Base-by-base conservation (phyloP, 805 yeast genomes). In the Candida bentonensis region DNA sequence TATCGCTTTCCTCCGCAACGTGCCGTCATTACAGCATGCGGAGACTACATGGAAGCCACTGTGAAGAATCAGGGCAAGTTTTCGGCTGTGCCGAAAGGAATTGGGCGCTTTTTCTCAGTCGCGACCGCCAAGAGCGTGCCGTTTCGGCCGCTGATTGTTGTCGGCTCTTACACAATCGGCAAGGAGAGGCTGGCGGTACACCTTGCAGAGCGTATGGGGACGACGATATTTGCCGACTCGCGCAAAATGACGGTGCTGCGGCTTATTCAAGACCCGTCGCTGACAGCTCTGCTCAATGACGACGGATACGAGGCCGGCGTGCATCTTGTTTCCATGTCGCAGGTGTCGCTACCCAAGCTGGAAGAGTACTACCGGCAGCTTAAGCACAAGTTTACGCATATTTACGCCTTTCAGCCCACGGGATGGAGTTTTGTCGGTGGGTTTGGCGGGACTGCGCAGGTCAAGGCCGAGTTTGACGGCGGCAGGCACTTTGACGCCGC, bases 161-260 rank as follows among this genome's bases (percentile, higher is more conserved):
- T 92, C 15, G 97, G 97, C 0, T 79, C 95, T 0, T 92, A 92
- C 59, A 74, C 88, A 2, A 87, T 92, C 30, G 98, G 98, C 2
- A 92, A 92, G 57, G 98, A 92, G 58, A 74, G 80, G 46, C 59
- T 92, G 23, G 96, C 95, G 0, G 60, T 84, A 4, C 56, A 52
- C 4, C 59, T 67, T 33, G 69, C 65, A 50, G 60, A 50, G 15
- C 47, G 52, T 3, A 55, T 64, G 23, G 54, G 55, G 13, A 48
- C 65, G 3, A 55, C 59, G 43, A 54, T 67, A 39, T 62, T 59
- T 56, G 73, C 81, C 15, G 63, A 72, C 49, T 60, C 64, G 43
- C 60, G 66, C 40, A 72, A 77, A 53, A 66, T 73, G 21, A 62
- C 60, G 36, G 73, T 74, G 2, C 59, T 78, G 39, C 53, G 57